Percentiles rank a stretch among this genome's conserved stretches.
These are phyloP conservation scores for Malus sylvestris DNA, from an alignment of 306 rosid genomes.

Conservation along the genomic window DNA sequence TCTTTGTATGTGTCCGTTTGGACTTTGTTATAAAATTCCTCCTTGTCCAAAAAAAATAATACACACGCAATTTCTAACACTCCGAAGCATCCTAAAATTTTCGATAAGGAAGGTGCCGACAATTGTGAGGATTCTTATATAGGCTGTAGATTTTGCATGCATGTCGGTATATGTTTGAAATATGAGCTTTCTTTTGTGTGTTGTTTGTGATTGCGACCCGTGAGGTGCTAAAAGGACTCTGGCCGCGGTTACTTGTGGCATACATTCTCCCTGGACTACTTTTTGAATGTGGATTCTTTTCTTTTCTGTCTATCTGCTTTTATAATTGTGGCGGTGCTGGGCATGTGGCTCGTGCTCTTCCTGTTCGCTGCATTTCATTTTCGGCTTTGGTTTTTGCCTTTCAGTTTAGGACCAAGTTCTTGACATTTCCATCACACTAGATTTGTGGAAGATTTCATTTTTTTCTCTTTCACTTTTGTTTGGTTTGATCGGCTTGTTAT, in stretches of 20 bases:
- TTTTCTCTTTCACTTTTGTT: background rate
- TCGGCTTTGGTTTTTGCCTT: background rate
- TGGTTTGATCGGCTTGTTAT: background rate
- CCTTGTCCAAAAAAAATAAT: too few relatives aligned
- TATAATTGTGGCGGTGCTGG: background rate
- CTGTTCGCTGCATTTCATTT: background rate
- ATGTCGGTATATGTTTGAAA: background rate
- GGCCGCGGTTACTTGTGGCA: background rate
- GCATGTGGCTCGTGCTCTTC: constrained; percentile 1
- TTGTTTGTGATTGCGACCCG: background rate
- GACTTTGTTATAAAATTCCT: too few relatives aligned
- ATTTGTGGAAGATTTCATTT: background rate
- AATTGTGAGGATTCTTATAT: background rate
- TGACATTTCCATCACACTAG: background rate
- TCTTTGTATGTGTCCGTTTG: too few relatives aligned
- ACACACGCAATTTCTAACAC: background rate
- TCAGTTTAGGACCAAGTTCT: background rate
- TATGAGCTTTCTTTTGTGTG: background rate
- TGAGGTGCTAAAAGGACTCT: background rate
- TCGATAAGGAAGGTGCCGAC: background rate
- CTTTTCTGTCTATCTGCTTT: background rate
- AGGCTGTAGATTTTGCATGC: background rate
- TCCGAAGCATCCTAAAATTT: background rate
- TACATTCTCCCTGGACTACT: background rate
- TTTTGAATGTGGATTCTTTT: background rate